Percentiles rank a stretch among this genome's conserved stretches.
Evolutionary conservation across 306 rosid species (phyloP).

Genomic region (Trifolium subterraneum): DNA sequence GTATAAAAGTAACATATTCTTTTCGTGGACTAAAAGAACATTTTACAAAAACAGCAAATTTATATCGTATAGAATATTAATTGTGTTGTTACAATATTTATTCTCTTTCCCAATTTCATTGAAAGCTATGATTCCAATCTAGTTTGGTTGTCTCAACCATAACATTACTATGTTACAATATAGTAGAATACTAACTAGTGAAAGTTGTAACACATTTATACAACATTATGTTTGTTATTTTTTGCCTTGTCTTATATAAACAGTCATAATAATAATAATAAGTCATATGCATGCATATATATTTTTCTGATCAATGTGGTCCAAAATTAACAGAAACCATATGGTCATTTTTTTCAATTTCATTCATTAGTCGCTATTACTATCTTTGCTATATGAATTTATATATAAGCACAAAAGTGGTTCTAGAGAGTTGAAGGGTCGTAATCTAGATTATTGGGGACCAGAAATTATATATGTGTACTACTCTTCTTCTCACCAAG

Average conservation of each 20-base stretch:
- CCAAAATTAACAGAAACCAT: constrained; percentile 24
- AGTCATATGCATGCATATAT: background rate
- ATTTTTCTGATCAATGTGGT: constrained; percentile 22
- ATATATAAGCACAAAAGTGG: background rate
- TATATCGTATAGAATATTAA: background rate
- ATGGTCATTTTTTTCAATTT: constrained; percentile 18
- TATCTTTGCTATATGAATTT: constrained; percentile 2
- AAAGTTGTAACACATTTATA: background rate
- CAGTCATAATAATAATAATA: background rate
- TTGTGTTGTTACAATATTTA: background rate
- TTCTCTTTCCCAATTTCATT: constrained; percentile 12
- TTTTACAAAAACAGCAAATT: constrained; percentile 7
- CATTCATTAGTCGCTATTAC: constrained; percentile 21
- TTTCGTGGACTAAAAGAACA: background rate
- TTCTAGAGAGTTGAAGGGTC: constrained; percentile 21
- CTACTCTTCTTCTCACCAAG: background rate
- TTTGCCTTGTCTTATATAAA: constrained; percentile 1
- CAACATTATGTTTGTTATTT: background rate
- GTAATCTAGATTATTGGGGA: constrained; percentile 28
- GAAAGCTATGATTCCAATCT: background rate
- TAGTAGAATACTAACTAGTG: background rate
- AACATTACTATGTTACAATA: background rate
- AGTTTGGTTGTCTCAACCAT: constrained; percentile 21
- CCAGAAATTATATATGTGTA: constrained; percentile 17
- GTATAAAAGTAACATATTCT: background rate